A percentile compares a stretch with the other conserved stretches of the same genome.
phyloP scores from a whole-genome alignment of 345 rosid species.

The Dovyalis caffra region DNA sequence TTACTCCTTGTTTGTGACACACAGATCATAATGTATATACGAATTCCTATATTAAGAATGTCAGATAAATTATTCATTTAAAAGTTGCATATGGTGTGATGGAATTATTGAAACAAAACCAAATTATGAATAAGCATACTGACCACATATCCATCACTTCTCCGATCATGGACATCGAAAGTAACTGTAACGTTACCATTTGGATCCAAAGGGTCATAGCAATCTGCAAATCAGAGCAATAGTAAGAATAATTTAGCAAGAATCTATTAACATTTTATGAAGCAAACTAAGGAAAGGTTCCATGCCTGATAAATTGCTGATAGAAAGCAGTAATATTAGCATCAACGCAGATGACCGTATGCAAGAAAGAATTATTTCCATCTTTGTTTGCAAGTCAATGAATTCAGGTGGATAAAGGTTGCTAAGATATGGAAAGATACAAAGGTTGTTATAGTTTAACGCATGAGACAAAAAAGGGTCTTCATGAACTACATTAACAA shows the following conservation, averaged over 20 bases:
- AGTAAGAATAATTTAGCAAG: not conserved
- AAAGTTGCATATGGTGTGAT: not conserved
- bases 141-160: conserved; percentile 50
- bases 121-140: conserved; percentile 10
- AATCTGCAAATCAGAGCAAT: conserved; percentile 34
- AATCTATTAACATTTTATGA: not conserved
- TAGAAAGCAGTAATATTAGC: conserved; percentile 13
- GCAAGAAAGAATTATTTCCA: conserved; percentile 11
- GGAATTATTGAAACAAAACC: not conserved
- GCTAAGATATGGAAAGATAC: not conserved
- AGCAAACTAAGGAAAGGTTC: not conserved
- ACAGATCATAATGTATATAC: too few relatives aligned
- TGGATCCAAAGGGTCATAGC: conserved; percentile 68
- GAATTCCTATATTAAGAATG: not conserved
- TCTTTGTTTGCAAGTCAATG: conserved; percentile 2
- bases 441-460: not conserved
- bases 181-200: conserved; percentile 50
- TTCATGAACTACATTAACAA: not conserved
- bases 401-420: not conserved
- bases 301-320: conserved; percentile 42
- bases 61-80: not conserved
- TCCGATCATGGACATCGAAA: conserved; percentile 42
- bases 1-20: not conserved
- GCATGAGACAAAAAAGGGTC: conserved; percentile 4
- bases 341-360: conserved; percentile 9